Evolutionary conservation across 169 alveolate species (phyloP), one percentile per base, ranked within the genome.

Genomic region (Eimeria praecox): DNA sequence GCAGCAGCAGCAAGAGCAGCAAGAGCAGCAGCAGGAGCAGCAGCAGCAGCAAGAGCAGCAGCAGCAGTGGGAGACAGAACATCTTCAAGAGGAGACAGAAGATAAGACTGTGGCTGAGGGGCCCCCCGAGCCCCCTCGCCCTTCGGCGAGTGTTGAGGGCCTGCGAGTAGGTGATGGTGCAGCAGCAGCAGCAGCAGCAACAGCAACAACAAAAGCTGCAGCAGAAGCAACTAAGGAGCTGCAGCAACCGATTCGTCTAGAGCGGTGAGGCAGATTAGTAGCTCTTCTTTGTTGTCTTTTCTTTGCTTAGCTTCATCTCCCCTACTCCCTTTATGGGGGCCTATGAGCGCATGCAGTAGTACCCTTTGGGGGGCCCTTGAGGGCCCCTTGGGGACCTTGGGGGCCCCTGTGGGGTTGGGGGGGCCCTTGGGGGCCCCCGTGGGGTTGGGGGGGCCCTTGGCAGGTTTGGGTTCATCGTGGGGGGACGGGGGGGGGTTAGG

Each of bases 171-270:
- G 27, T 24, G 44, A 33, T 14, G 44, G 40, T 6, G 73, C 90
- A 27, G 69, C 73, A 49, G 69, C 90, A 20, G 90, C 90, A 27
- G 38, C 90, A 56, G 54, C 12, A 20, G 59, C 38, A 38, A 10
- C 92, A 27, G 62, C 3, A 12, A 64, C 91, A 30, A 12, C 59
- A 10, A 22, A 75, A 52, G 62, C 4, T 24, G 75, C 56, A 30
- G 33, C 71, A 52, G 91, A n/a, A 16, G 49, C 75, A 12, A 33
- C 38, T 22, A 52, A 42, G 1, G 92, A 18, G 49, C 18, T 35
- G 82, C 92, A 52, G 75, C 66, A 54, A 49, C 92, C 59, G 38
- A 59, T 86, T 33, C 92, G 92, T 40, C 92, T 86, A 10, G 92
- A 86, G 40, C 42, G 92, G 92, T 86, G 62, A 54, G 71, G n/a